These are phyloP conservation scores for Debaryomyces hansenii DNA, from an alignment of 805 yeast species.

Conservation along the genomic window DNA sequence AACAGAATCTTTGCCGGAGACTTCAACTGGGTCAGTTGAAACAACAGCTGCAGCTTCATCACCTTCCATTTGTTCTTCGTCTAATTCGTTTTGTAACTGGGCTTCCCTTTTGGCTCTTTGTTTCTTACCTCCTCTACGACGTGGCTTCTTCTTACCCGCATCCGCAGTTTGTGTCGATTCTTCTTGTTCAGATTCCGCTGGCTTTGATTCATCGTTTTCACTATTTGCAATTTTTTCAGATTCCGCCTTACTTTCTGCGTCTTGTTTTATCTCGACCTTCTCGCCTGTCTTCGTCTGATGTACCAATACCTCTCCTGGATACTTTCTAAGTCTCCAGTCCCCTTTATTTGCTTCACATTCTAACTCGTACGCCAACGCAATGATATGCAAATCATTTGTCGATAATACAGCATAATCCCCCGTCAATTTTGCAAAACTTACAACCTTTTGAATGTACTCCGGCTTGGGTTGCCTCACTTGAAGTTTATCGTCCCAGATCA, in stretches of 20 bases:
- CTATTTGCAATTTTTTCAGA: constrained; percentile 21
- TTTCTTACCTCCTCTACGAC: constrained; percentile 66
- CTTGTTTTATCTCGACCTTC: constrained; percentile 9
- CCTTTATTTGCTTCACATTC: constrained; percentile 72
- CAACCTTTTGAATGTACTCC: constrained; percentile 61
- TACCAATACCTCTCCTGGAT: constrained; percentile 62
- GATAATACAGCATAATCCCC: constrained; percentile 92
- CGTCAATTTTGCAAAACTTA: constrained; percentile 77
- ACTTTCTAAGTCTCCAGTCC: constrained; percentile 66
- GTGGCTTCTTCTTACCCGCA: constrained; percentile 18
- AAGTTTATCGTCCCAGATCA: constrained; percentile 76
- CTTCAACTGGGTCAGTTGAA: background rate
- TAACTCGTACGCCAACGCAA: constrained; percentile 88
- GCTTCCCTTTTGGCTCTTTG: constrained; percentile 59
- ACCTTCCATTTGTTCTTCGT: constrained; percentile 14
- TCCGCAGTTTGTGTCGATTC: constrained; percentile 6
- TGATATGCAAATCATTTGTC: constrained; percentile 85
- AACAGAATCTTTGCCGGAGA: background rate
- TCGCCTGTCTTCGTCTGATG: constrained; percentile 20
- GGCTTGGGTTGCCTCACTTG: constrained; percentile 75
- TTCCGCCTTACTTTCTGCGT: constrained; percentile 13
- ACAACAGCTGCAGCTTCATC: constrained; percentile 5
- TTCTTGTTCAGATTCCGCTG: constrained; percentile 4
- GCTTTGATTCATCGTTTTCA: constrained; percentile 12
- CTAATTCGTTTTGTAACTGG: constrained; percentile 26